phyloP scores from a whole-genome alignment of 352 stramenopile species.

The Globisporangium rhizosaccharum region DNA sequence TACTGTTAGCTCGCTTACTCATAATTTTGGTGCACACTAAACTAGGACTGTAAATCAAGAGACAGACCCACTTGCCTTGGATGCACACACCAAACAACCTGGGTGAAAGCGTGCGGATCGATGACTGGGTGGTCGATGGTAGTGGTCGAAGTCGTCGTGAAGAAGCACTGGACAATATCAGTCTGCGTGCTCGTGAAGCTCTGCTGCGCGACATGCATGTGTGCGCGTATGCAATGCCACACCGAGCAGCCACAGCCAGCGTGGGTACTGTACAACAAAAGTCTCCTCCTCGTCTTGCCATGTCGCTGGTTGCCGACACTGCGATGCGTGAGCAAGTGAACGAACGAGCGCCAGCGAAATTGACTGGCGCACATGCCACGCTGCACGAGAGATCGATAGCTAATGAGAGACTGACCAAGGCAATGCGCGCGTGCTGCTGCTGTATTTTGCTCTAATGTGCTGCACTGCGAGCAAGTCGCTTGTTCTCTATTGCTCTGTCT shows the following conservation, averaged over 20 bases:
- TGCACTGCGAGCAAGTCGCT: no score
- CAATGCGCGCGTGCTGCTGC: no score
- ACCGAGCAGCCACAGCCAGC: background rate
- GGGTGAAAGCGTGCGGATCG: no score
- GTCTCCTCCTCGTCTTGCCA: background rate
- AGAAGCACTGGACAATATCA: no score
- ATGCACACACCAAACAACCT: no score
- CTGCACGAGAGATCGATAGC: no score
- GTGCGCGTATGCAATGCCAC: background rate
- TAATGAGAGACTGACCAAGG: no score
- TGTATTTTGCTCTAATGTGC: no score
- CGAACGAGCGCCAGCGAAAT: background rate
- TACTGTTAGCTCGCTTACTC: background rate
- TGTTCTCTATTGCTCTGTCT: no score
- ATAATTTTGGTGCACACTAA: background rate
- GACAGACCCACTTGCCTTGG: background rate
- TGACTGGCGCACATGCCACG: background rate
- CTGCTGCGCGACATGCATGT: background rate
- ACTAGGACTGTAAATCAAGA: background rate
- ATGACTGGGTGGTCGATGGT: no score
- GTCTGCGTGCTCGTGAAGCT: no score
- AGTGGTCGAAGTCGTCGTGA: no score
- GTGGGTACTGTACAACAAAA: background rate
- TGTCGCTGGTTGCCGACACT: background rate
- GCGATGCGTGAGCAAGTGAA: slow-evolving; percentile 9